Percentiles rank a stretch among this genome's conserved stretches.
Conservation (phyloP, 2,329 filamentous ascomycete genomes). For the Hypomyces perniciosus region DNA sequence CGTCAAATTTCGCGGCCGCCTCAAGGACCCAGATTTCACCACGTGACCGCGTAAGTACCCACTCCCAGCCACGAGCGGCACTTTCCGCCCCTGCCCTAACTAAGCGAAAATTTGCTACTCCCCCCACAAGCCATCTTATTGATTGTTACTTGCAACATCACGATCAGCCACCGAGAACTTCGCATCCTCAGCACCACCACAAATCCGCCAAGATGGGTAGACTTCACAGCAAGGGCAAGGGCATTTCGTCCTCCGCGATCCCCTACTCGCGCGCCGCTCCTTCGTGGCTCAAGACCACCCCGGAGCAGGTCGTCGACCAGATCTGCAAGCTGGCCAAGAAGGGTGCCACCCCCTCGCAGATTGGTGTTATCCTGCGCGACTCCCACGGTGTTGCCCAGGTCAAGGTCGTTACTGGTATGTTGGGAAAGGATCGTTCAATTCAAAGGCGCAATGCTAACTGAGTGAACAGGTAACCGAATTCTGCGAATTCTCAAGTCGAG, state of each 20-base stretch:
- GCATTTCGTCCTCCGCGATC: conserved; percentile 91
- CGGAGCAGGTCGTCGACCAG: conserved; percentile 97
- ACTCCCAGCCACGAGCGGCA: conserved; percentile 9
- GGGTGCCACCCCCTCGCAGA: conserved; percentile 97
- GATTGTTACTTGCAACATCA: conserved; percentile 21
- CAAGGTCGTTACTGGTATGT: conserved; percentile 91
- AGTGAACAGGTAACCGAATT: conserved; percentile 89
- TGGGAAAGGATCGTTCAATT: conserved; percentile 1
- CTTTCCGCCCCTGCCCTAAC: conserved; percentile 36
- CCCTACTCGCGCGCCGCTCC: conserved; percentile 93
- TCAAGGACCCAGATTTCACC: not conserved
- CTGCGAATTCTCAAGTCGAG: conserved; percentile 96
- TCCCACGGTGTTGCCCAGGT: conserved; percentile 97
- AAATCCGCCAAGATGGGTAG: conserved; percentile 72
- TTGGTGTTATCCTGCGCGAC: conserved; percentile 97
- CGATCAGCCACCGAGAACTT: conserved; percentile 22
- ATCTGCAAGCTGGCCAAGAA: conserved; percentile 99
- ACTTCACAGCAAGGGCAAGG: conserved; percentile 99
- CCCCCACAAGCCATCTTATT: conserved; percentile 31
- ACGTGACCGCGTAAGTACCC: conserved; percentile 2
- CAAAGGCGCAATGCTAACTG: conserved; percentile 30
- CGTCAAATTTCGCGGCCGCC: conserved; percentile 1
- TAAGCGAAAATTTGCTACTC: conserved; percentile 37
- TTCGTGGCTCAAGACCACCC: conserved; percentile 97
- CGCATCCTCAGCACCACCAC: conserved; percentile 32